Evolutionary conservation across 2,329 filamentous ascomycete species (phyloP), one percentile per base, ranked within the genome.

Genomic region (Neocucurbitaria cava): DNA sequence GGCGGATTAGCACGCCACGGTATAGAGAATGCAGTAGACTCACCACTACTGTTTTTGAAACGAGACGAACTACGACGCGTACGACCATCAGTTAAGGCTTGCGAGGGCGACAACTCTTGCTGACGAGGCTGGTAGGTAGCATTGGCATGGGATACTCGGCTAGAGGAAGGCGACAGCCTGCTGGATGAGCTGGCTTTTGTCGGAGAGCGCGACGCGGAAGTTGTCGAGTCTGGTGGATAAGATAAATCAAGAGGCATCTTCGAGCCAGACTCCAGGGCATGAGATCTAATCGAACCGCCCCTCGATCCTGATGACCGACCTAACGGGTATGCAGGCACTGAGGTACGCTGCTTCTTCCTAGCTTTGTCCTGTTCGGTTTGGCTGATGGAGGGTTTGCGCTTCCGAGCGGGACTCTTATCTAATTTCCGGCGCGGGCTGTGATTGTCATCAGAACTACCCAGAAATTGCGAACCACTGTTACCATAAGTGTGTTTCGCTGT

Each of bases 301-400:
- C 3, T 28, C 3, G 38, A 38, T 11, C 15, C 44, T 11, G 47
- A 38, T 13, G 36, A 36, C 6, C 18, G 18, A 38, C 31, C 5
- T 39, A 44, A 20, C 13, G 43, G 5, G 13, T 44, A 23, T 21
- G 36, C 18, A 17, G 49, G 49, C n/a, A 56, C 46, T 3, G 42
- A 47, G 31, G 24, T 50, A 1, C 53, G 49, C 18, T 46, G 40
- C n/a, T 45, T 60, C 47, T 69, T 69, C 13, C 40, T 40, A 9
- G 39, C 10, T 11, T 1, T 17, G 17, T 45, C 26, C 15, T 42
- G 40, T 5, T 52, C 49, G n/a, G 17, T 18, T 28, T 54, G 21
- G 24, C 23, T 33, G 3, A 23, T 36, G 7, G 50, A 30, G 20
- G 30, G 44, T 41, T 62, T 63, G 15, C 66, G 54, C 52, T 66